Evolutionary conservation across 768 basidiomycete genomes (phyloP).

Genomic region (Hydnomerulius pinastri): DNA sequence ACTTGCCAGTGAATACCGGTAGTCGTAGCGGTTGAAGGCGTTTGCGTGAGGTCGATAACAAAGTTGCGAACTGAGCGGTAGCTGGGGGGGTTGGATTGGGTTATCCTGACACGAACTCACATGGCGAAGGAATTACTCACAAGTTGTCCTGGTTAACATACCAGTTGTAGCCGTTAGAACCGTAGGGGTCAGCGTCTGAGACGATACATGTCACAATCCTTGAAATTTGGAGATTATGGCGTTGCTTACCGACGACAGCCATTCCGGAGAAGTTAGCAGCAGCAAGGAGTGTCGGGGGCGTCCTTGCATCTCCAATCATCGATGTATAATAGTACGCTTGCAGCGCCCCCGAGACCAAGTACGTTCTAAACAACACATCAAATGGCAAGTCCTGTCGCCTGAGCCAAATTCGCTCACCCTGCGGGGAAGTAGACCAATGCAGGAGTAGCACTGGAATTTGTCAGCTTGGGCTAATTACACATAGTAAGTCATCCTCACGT

Average conservation of each 20-base stretch:
- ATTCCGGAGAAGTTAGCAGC: conserved; percentile 60
- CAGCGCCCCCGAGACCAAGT: conserved; percentile 65
- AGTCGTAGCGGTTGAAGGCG: conserved; percentile 52
- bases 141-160: conserved; percentile 26
- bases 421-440: conserved; percentile 75
- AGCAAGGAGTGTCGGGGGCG: conserved; percentile 68
- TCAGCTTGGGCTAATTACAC: neutral
- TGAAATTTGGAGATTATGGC: neutral
- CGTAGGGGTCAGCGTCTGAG: conserved; percentile 74
- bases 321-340: conserved; percentile 76
- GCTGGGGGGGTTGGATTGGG: conserved; percentile 34
- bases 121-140: conserved; percentile 7
- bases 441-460: conserved; percentile 41
- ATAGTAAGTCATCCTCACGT: conserved; percentile 35
- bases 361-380: conserved; percentile 45
- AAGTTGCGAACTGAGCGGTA: conserved; percentile 76
- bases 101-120: neutral
- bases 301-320: conserved; percentile 72
- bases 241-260: conserved; percentile 65
- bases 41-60: conserved; percentile 63
- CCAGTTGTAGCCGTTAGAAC: conserved; percentile 47
- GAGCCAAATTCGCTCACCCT: conserved; percentile 46
- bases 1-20: conserved; percentile 87
- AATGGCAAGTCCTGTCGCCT: neutral
- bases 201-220: neutral